Conservation (phyloP, 768 basidiomycete species). For the Auriscalpium orientale region DNA sequence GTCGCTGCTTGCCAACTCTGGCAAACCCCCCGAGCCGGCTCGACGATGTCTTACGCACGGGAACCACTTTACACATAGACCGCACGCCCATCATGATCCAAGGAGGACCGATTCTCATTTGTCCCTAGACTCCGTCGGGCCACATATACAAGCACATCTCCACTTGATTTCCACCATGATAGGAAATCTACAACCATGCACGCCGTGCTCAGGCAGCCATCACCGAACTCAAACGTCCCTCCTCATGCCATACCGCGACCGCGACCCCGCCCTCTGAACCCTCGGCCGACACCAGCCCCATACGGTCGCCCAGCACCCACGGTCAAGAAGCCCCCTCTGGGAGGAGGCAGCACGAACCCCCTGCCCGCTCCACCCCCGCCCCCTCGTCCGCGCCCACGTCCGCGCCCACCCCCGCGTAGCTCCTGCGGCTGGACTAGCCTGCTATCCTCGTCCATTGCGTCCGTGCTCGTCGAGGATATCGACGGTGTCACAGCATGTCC, state of each 20-base stretch:
- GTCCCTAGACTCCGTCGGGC: too few relatives aligned
- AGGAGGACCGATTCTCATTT: too few relatives aligned
- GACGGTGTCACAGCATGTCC: neutral
- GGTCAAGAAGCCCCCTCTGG: slow-evolving; percentile 7
- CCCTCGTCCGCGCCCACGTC: neutral
- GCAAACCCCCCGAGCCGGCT: too few relatives aligned
- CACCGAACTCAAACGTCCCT: too few relatives aligned
- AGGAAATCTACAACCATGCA: too few relatives aligned
- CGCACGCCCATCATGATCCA: too few relatives aligned
- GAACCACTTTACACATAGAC: too few relatives aligned
- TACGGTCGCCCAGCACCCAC: neutral
- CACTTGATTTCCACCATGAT: too few relatives aligned
- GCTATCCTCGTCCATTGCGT: slow-evolving; percentile 1
- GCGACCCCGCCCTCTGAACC: neutral
- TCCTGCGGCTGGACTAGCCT: neutral
- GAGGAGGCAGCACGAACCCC: slow-evolving; percentile 7
- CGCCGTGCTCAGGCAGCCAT: too few relatives aligned
- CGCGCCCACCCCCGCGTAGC: neutral
- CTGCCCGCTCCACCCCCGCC: slow-evolving; percentile 1
- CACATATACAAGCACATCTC: too few relatives aligned
- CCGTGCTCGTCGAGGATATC: neutral
- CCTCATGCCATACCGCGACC: neutral
- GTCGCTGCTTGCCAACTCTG: too few relatives aligned
- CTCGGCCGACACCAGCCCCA: neutral
- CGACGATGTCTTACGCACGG: too few relatives aligned